Conservation (phyloP, 495 filamentous ascomycete species). For the Diplogelasinospora grovesii region DNA sequence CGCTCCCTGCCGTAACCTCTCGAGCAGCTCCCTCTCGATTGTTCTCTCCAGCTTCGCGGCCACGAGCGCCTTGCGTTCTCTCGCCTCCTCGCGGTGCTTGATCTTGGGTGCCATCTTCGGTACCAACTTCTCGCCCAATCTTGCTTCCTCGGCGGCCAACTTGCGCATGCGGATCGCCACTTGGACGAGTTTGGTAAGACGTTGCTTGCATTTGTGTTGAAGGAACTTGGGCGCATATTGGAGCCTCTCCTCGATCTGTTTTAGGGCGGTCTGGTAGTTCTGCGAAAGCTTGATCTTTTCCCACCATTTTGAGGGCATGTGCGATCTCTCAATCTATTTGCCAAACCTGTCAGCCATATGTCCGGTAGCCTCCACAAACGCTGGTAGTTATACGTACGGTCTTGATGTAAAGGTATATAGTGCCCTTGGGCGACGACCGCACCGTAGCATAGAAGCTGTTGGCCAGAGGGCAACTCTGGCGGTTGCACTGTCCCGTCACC, state of each 20-base stretch:
- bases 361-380: too few species aligned
- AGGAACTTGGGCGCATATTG: slow-evolving; percentile 97
- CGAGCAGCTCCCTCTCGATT: slow-evolving; percentile 93
- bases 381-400: slow-evolving; percentile 47
- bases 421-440: slow-evolving; percentile 69
- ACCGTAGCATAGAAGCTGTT: slow-evolving; percentile 95
- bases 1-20: slow-evolving; percentile 81
- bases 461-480: slow-evolving; percentile 90
- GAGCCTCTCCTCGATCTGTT: slow-evolving; percentile 78
- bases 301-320: slow-evolving; percentile 91
- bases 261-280: slow-evolving; percentile 81
- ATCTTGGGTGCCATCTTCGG: slow-evolving; percentile 92
- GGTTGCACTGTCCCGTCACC: slow-evolving; percentile 86
- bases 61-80: slow-evolving; percentile 87
- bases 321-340: slow-evolving; percentile 62
- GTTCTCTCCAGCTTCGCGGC: slow-evolving; percentile 94
- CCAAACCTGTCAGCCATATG: too few species aligned
- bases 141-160: slow-evolving; percentile 79
- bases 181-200: slow-evolving; percentile 87
- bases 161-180: slow-evolving; percentile 80
- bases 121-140: slow-evolving; percentile 84
- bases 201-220: slow-evolving; percentile 95
- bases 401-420: slow-evolving; percentile 96
- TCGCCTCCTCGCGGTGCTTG: slow-evolving; percentile 74
- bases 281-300: slow-evolving; percentile 84